Percentiles rank a stretch among this genome's conserved stretches.
These are phyloP conservation scores for Psidium guajava DNA, from an alignment of 345 rosid species.

Conservation along the genomic window DNA sequence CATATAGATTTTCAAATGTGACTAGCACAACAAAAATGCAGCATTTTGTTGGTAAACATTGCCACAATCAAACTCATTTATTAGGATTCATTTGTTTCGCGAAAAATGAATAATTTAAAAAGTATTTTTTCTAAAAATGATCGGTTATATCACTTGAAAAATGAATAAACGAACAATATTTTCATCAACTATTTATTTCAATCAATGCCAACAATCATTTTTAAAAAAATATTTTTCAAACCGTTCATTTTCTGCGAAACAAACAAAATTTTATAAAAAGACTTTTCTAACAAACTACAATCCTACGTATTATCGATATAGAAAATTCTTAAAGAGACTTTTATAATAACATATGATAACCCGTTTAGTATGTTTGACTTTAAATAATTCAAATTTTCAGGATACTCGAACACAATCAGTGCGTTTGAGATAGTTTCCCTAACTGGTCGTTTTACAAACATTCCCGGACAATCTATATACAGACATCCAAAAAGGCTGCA, in stretches of 20 bases:
- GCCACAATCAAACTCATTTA: too few species aligned
- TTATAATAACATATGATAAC: rapidly evolving
- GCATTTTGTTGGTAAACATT: not conserved
- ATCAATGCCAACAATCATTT: too few species aligned
- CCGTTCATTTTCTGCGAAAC: too few species aligned
- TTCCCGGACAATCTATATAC: too few species aligned
- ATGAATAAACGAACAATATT: too few species aligned
- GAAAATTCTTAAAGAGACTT: not conserved
- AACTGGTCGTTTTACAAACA: not conserved
- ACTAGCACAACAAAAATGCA: not conserved
- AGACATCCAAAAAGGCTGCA: not conserved
- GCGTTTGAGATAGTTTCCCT: not conserved
- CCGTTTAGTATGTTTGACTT: not conserved
- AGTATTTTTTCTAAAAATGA: too few species aligned
- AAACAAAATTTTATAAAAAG: not conserved
- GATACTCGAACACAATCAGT: not conserved
- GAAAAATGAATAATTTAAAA: too few species aligned
- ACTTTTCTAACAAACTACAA: not conserved
- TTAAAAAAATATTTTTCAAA: too few species aligned
- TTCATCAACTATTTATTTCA: too few species aligned
- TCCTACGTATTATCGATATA: not conserved
- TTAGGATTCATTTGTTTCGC: too few species aligned
- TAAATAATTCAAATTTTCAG: not conserved
- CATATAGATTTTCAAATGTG: not conserved
- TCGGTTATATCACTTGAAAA: too few species aligned